Percentiles rank a stretch among this genome's conserved stretches.
Evolutionary conservation across 2,329 filamentous ascomycete species (phyloP).

Genomic region (Claviceps lovelessii): DNA sequence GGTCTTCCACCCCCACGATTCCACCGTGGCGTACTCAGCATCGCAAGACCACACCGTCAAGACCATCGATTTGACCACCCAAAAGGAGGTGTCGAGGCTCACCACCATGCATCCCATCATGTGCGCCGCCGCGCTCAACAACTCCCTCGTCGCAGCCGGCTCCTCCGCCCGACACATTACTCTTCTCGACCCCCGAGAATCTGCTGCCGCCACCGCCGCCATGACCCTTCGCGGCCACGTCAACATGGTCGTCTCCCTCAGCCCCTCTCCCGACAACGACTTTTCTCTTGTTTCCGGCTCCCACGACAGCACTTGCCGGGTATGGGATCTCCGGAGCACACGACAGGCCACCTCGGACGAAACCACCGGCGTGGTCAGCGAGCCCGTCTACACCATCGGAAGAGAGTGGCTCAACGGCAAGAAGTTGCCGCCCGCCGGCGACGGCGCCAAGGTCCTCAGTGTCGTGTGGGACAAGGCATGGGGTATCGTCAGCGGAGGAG

Average conservation of each 20-base stretch:
- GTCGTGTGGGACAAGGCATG: slow-evolving; percentile 75
- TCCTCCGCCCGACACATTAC: slow-evolving; percentile 79
- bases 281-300: slow-evolving; percentile 81
- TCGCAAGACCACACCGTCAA: slow-evolving; percentile 84
- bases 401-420: slow-evolving; percentile 56
- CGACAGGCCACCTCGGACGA: slow-evolving; percentile 45
- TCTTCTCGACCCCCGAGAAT: slow-evolving; percentile 77
- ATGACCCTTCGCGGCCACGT: slow-evolving; percentile 87
- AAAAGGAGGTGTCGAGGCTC: slow-evolving; percentile 62
- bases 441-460: slow-evolving; percentile 79
- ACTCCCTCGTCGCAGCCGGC: slow-evolving; percentile 52
- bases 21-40: slow-evolving; percentile 79
- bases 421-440: slow-evolving; percentile 54
- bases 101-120: slow-evolving; percentile 74
- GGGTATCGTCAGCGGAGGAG: slow-evolving; percentile 80
- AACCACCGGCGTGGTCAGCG: slow-evolving; percentile 49
- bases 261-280: slow-evolving; percentile 45
- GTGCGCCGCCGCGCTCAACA: slow-evolving; percentile 59
- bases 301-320: slow-evolving; percentile 79
- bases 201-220: slow-evolving; percentile 59
- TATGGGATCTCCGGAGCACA: slow-evolving; percentile 80
- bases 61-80: slow-evolving; percentile 81
- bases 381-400: slow-evolving; percentile 62
- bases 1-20: slow-evolving; percentile 71
- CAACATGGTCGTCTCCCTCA: slow-evolving; percentile 49